Conservation (phyloP, 2,329 filamentous ascomycete species). For the Diaporthe ampelina region DNA sequence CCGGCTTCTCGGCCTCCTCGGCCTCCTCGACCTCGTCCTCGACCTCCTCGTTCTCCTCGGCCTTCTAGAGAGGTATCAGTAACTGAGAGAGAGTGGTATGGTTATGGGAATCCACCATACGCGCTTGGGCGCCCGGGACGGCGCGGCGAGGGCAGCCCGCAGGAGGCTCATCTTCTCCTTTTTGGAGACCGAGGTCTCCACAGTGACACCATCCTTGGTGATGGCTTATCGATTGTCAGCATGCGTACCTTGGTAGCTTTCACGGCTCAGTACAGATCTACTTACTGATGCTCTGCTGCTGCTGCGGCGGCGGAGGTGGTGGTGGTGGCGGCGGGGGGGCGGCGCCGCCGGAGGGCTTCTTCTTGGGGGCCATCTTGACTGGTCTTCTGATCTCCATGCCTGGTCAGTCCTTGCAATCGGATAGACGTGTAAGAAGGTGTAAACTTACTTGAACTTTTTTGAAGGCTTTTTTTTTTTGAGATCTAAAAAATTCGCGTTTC, state of each 20-base stretch:
- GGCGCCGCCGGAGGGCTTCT: neutral
- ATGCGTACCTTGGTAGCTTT: neutral
- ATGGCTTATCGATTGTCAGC: neutral
- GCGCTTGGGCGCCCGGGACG: neutral
- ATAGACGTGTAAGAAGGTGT: neutral
- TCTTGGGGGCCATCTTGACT: constrained; percentile 24
- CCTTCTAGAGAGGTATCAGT: neutral
- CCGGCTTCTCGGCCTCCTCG: neutral
- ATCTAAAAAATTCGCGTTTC: neutral
- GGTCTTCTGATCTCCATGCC: constrained; percentile 2
- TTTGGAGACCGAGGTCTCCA: neutral
- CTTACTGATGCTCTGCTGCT: neutral
- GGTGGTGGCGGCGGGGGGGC: neutral
- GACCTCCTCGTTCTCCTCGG: neutral
- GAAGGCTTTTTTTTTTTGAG: neutral
- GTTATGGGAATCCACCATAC: neutral
- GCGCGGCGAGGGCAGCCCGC: neutral
- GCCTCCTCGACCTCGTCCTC: neutral
- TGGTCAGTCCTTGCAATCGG: constrained; percentile 13
- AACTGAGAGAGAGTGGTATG: neutral
- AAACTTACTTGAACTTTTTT: neutral
- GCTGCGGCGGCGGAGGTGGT: neutral
- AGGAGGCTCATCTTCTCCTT: constrained; percentile 2
- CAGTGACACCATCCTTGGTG: neutral
- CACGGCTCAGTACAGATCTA: neutral